Percentiles rank a stretch among this genome's conserved stretches.
Conservation (phyloP, 768 basidiomycete species). For the Galerina marginata region DNA sequence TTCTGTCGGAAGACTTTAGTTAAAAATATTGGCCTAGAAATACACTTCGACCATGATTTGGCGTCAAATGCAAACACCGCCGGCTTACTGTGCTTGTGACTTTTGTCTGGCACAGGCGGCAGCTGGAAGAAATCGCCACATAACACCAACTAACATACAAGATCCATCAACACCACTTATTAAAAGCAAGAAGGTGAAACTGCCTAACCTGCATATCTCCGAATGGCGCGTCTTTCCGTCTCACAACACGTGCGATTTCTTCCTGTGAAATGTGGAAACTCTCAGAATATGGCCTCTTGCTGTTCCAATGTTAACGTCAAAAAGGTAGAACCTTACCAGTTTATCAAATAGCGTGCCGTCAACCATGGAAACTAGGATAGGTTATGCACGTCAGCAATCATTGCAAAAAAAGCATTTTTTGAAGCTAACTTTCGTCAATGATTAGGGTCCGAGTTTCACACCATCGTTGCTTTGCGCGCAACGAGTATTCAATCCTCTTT, state of each 20-base stretch:
- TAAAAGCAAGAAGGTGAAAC: background rate
- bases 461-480: slow-evolving; percentile 51
- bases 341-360: slow-evolving; percentile 75
- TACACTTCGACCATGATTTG: slow-evolving; percentile 59
- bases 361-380: slow-evolving; percentile 69
- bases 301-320: background rate
- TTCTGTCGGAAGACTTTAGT: slow-evolving; percentile 77
- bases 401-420: background rate
- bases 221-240: slow-evolving; percentile 32
- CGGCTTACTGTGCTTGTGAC: slow-evolving; percentile 42
- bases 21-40: slow-evolving; percentile 50
- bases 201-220: slow-evolving; percentile 21
- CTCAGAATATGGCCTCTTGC: slow-evolving; percentile 27
- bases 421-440: slow-evolving; percentile 70
- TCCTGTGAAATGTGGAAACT: slow-evolving; percentile 32
- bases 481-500: slow-evolving; percentile 31
- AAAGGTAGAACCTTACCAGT: slow-evolving; percentile 43
- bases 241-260: slow-evolving; percentile 45
- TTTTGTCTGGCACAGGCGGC: slow-evolving; percentile 66
- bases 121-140: slow-evolving; percentile 86
- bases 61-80: slow-evolving; percentile 73
- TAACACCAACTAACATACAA: slow-evolving; percentile 57
- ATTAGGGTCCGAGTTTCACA: slow-evolving; percentile 55
- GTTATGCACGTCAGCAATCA: background rate
- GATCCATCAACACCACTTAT: background rate